Evolutionary conservation across 1,284 basidiomycete genomes (phyloP), one percentile per base, ranked within the genome.

Genomic region (Melampsora medusae): DNA sequence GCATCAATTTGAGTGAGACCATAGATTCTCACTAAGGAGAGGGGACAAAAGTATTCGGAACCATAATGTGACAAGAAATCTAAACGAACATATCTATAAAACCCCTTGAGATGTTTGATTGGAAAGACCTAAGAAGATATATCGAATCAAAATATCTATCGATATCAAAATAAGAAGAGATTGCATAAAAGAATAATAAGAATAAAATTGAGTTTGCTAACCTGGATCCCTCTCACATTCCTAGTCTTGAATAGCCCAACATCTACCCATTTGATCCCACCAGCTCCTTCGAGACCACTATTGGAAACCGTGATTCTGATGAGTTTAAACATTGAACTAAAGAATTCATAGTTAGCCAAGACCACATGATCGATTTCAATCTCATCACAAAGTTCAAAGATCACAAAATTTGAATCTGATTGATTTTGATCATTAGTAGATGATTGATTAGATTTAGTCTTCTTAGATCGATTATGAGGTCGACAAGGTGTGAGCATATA

Each of bases 401-500:
- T 89, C 25, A 98, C 91, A 83, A 90, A 97, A 81, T 97, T 92
- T 38, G 87, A 85, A 77, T 81, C 79, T 4, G 38, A 42, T 9
- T 42, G 38, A 42, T 4, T 42, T 42, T 5, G 38, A 42, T 42
- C 38, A n/a, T n/a, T n/a, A 12, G 38, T 42, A 42, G 38, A 42
- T 42, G 38, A 42, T 42, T 10, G 38, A 42, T 6, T 6, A 12
- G 4, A 12, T 42, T 42, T 42, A 9, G 5, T 12, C 10, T 42
- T 42, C 7, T 38, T 67, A 35, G 53, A 28, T 62, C 9, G 38
- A 16, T 62, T 64, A 4, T 6, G 19, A 56, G 56, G 49, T 33
- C 87, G 87, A 81, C 97, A 99, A 0, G 96, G 96, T 70, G 91
- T 93, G 78, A 98, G 90, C 96, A 99, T 97, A 86, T 99, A 99